These are phyloP conservation scores for Malassezia dermatis DNA, from an alignment of 1,284 basidiomycete species.

Conservation along the genomic window DNA sequence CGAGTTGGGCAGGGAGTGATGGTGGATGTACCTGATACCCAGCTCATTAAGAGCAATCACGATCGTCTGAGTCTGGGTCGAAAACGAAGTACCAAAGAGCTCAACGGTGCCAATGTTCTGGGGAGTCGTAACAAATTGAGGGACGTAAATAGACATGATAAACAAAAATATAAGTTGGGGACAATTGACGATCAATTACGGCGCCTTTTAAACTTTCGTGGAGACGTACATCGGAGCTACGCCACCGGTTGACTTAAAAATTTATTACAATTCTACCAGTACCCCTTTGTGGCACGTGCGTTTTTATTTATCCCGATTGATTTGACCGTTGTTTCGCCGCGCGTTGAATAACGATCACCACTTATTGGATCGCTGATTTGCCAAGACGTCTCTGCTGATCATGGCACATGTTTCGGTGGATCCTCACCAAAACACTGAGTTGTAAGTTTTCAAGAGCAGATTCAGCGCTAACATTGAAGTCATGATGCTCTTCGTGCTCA, in stretches of 20 bases:
- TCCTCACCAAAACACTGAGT: conserved; percentile 39
- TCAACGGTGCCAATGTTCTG: conserved; percentile 15
- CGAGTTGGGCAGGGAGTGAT: conserved; percentile 6
- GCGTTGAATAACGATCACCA: neutral
- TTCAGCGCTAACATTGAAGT: conserved; percentile 12
- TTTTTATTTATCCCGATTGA: neutral
- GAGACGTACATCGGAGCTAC: neutral
- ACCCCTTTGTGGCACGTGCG: neutral
- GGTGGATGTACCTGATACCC: conserved; percentile 9
- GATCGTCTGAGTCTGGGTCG: conserved; percentile 9
- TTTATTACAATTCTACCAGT: neutral
- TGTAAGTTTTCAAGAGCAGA: conserved; percentile 16
- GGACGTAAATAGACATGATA: neutral
- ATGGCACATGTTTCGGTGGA: conserved; percentile 33
- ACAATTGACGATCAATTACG: neutral
- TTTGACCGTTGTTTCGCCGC: neutral
- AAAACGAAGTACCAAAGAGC: conserved; percentile 11
- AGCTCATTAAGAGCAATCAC: conserved; percentile 15
- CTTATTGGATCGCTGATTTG: neutral
- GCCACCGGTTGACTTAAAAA: neutral
- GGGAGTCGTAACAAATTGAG: neutral
- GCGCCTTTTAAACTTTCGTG: neutral
- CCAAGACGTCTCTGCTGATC: neutral
- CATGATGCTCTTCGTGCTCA: conserved; percentile 42
- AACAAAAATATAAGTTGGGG: neutral